Evolutionary conservation across 2,329 filamentous ascomycete species (phyloP).

Genomic region (Atkinsonella texensis): DNA sequence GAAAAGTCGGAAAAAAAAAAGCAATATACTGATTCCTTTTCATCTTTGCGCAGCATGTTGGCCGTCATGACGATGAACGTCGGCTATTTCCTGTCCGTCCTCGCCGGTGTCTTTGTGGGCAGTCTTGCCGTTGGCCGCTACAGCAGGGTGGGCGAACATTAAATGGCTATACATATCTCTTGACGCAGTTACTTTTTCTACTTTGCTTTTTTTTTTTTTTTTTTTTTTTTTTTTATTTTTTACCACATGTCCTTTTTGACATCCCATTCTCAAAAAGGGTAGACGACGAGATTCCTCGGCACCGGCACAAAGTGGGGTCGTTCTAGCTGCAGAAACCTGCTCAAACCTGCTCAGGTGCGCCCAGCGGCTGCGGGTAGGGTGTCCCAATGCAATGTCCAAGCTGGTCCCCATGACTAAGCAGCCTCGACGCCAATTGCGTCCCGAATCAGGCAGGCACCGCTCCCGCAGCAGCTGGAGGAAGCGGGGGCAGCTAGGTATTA

Average conservation of each 20-base stretch:
- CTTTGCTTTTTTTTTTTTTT: neutral
- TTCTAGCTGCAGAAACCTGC: slow-evolving; percentile 30
- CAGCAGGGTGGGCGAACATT: slow-evolving; percentile 36
- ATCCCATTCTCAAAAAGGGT: slow-evolving; percentile 8
- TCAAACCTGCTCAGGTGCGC: slow-evolving; percentile 36
- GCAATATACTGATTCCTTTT: too few relatives aligned
- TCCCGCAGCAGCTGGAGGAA: too few relatives aligned
- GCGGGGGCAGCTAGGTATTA: too few relatives aligned
- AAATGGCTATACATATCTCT: neutral
- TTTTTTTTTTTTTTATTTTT: too few relatives aligned
- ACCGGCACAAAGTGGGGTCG: slow-evolving; percentile 20
- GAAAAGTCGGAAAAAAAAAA: too few relatives aligned
- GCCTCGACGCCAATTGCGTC: neutral
- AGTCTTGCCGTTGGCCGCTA: slow-evolving; percentile 71
- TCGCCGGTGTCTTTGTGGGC: slow-evolving; percentile 73
- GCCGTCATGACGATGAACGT: slow-evolving; percentile 85
- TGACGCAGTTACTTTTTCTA: neutral
- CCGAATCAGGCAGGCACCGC: too few relatives aligned
- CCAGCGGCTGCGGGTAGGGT: neutral
- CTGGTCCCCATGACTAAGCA: neutral
- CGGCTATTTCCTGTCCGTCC: slow-evolving; percentile 72
- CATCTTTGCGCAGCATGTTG: slow-evolving; percentile 55
- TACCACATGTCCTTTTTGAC: neutral
- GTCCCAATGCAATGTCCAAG: neutral
- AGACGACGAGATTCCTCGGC: slow-evolving; percentile 11